Evolutionary conservation across 768 basidiomycete genomes (phyloP).

Genomic region (Lentinus brumalis): DNA sequence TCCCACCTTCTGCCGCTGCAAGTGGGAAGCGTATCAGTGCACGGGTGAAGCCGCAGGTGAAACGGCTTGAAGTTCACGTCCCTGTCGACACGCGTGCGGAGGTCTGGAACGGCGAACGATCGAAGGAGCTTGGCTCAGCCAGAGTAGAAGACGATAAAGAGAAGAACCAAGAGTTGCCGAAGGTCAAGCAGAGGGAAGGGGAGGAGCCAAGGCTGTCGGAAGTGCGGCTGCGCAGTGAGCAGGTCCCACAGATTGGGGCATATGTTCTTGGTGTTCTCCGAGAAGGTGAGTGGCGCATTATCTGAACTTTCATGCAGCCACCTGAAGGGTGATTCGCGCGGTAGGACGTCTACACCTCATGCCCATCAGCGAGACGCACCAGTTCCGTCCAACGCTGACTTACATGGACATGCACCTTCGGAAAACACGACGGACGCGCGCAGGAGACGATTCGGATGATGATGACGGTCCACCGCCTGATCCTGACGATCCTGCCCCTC

Average conservation of each 20-base stretch:
- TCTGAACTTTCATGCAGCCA: background rate
- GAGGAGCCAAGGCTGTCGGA: slow-evolving; percentile 67
- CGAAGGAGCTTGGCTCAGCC: slow-evolving; percentile 65
- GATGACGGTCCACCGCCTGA: slow-evolving; percentile 82
- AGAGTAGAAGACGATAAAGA: slow-evolving; percentile 75
- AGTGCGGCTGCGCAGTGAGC: slow-evolving; percentile 73
- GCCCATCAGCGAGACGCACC: slow-evolving; percentile 76
- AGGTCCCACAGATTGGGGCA: slow-evolving; percentile 60
- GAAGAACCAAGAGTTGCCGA: slow-evolving; percentile 62
- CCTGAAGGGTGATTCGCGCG: slow-evolving; percentile 11
- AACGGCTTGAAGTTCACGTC: slow-evolving; percentile 74
- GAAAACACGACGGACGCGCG: slow-evolving; percentile 55
- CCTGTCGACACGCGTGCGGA: slow-evolving; percentile 80
- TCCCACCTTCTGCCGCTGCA: slow-evolving; percentile 69
- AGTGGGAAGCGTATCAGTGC: slow-evolving; percentile 80
- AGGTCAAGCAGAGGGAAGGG: slow-evolving; percentile 47
- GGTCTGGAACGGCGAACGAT: slow-evolving; percentile 77
- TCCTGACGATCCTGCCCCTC: slow-evolving; percentile 67
- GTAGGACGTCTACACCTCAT: slow-evolving; percentile 75
- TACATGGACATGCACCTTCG: slow-evolving; percentile 76
- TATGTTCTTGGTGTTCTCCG: slow-evolving; percentile 80
- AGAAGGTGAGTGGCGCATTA: slow-evolving; percentile 51
- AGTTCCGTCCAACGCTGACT: slow-evolving; percentile 80
- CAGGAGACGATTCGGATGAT: slow-evolving; percentile 67
- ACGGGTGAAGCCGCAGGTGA: slow-evolving; percentile 64